A percentile compares a stretch with the other conserved stretches of the same genome.
Conservation (phyloP, 768 basidiomycete species). For the Termitomyces sp. region DNA sequence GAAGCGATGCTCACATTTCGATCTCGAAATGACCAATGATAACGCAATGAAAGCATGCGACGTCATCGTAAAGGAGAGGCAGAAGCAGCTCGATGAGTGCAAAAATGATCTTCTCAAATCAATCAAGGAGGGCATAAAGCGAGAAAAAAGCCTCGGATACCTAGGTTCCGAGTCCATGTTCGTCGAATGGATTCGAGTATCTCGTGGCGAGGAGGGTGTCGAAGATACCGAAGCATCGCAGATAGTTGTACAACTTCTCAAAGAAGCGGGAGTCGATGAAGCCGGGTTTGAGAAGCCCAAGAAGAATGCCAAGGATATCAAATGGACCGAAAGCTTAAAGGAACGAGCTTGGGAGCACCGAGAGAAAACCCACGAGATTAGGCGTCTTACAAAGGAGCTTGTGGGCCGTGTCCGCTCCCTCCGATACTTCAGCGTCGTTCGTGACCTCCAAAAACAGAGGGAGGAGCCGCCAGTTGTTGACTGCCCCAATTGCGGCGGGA, state of each 20-base stretch:
- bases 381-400: conserved; percentile 82
- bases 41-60: conserved; percentile 93
- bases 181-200: conserved; percentile 70
- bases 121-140: conserved; percentile 59
- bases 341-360: conserved; percentile 77
- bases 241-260: conserved; percentile 53
- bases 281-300: conserved; percentile 40
- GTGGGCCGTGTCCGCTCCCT: conserved; percentile 86
- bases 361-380: conserved; percentile 83
- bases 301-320: conserved; percentile 52
- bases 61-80: conserved; percentile 81
- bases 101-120: conserved; percentile 65
- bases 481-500: conserved; percentile 60
- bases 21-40: conserved; percentile 65
- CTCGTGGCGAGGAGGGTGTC: conserved; percentile 57
- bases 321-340: conserved; percentile 50
- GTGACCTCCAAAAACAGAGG: conserved; percentile 78
- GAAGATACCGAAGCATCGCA: conserved; percentile 77
- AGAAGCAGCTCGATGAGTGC: conserved; percentile 76
- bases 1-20: conserved; percentile 95
- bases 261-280: conserved; percentile 47
- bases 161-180: conserved; percentile 72
- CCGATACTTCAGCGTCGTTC: conserved; percentile 89
- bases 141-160: conserved; percentile 66
- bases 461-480: conserved; percentile 53